phyloP scores from a whole-genome alignment of 164 flowering plant genomes.

The grape (Vitis vinifera) region ASM3070453v1 NC_081823.1:9435001-9435500 shows the following conservation, averaged over 20 bases:
- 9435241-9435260: slow-evolving; percentile 31
- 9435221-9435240: slow-evolving; percentile 36
- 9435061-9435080: too few relatives aligned
- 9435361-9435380: slow-evolving; percentile 99
- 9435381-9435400: slow-evolving; percentile 90
- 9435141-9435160: slow-evolving; percentile 10
- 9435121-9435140: neutral
- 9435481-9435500: slow-evolving; percentile 99
- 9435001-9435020: neutral
- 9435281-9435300: slow-evolving; percentile 42
- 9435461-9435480: slow-evolving; percentile 98
- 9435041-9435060: neutral
- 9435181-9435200: slow-evolving; percentile 18
- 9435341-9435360: slow-evolving; percentile 97
- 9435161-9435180: slow-evolving; percentile 10
- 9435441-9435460: slow-evolving; percentile 98
- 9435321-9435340: slow-evolving; percentile 66
- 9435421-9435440: slow-evolving; percentile 92
- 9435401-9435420: slow-evolving; percentile 94
- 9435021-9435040: slow-evolving; percentile 1
- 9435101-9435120: slow-evolving; percentile 7
- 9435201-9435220: slow-evolving; percentile 50
- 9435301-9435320: slow-evolving; percentile 44
- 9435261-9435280: slow-evolving; percentile 52
- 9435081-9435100: too few relatives aligned